These are phyloP conservation scores for Fusarium sp. DNA, from an alignment of 2,329 filamentous ascomycete species.

Conservation along the genomic window DNA sequence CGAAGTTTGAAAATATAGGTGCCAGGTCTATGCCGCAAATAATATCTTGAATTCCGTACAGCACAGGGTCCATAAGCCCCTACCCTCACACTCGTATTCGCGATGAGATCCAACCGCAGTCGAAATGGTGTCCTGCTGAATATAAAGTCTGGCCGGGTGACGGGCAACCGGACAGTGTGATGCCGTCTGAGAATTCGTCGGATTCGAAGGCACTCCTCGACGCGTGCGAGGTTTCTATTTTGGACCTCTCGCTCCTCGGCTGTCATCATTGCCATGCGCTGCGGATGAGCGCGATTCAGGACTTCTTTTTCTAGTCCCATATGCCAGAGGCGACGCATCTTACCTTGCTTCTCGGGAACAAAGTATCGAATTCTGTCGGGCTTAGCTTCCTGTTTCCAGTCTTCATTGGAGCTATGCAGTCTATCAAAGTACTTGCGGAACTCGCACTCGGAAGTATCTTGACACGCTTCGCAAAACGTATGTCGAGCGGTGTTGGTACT, in stretches of 20 bases:
- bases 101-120: background rate
- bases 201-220: background rate
- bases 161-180: background rate
- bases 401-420: background rate
- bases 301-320: background rate
- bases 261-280: background rate
- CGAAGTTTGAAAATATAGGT: conserved; percentile 46
- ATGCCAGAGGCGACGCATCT: background rate
- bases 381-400: background rate
- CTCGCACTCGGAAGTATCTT: background rate
- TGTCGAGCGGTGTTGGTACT: background rate
- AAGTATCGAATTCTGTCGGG: background rate
- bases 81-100: background rate
- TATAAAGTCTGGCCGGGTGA: background rate
- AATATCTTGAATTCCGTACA: conserved; percentile 9
- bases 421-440: background rate
- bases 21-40: conserved; percentile 42
- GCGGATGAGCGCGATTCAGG: background rate
- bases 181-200: background rate
- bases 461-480: background rate
- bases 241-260: too few relatives aligned
- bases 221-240: background rate
- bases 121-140: background rate
- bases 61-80: background rate
- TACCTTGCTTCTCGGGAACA: background rate